Evolutionary conservation across 352 stramenopile genomes (phyloP), one percentile per base, ranked within the genome.

Genomic region (Pythium insidiosum): DNA sequence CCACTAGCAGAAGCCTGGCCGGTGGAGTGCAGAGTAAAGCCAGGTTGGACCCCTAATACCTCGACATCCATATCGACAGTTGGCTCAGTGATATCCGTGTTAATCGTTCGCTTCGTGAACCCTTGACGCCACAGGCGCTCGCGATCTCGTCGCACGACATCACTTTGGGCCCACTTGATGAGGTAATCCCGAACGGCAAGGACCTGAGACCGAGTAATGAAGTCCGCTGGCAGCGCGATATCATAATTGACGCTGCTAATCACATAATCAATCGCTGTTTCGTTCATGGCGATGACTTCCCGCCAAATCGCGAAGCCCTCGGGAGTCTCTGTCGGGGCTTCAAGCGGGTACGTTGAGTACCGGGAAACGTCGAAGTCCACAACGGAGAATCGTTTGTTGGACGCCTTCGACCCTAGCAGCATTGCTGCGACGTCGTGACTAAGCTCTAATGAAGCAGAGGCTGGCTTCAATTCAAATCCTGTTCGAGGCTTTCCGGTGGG

Each of bases 271-370:
- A 89, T 85, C 6, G 77, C 69, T 0, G 56, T 59, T 47, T 78
- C 65, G 20, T 89, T 68, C 38, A 87, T 61, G 4, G 66, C 65
- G 30, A 89, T 73, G 20, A 86, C 66, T 39, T 81, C 67, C 20
- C 87, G 87, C 77, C 77, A 89, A 35, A 89, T 82, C 18, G 55
- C 73, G 42, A 89, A 89, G 2, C 73, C 77, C 1, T 60, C 50
- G 0, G 69, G 67, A 1, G 71, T 83, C 4, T 51, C 40, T 1
- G 57, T 60, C 0, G 59, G 56, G n/a, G 43, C 22, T 11, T 63
- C 52, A 9, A 77, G 34, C 0, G 49, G 36, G 18, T 67, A 63
- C 13, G 47, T 42, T 6, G 57, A 56, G 18, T 47, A 44, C 23
- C 46, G 47, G 20, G 23, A 18, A 1, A 57, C 18, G 15, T 84